Conservation (phyloP, 2,329 filamentous ascomycete species). For the Macroventuria anomochaeta region DNA sequence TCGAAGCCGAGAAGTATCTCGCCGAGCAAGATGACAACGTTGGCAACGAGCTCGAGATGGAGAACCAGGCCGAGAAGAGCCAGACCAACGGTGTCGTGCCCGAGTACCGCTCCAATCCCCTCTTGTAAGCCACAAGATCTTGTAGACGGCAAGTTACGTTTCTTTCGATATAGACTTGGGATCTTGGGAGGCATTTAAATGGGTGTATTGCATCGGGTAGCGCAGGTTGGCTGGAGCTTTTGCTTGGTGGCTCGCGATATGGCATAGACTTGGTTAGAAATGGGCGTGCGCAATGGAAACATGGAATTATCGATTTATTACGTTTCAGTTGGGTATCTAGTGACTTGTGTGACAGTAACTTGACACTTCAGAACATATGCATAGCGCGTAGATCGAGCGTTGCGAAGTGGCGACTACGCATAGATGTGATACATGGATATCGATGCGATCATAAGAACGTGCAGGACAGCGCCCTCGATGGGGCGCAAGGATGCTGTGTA, state of each 20-base stretch:
- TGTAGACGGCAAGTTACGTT: neutral
- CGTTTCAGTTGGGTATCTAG: neutral
- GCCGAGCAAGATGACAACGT: conserved; percentile 71
- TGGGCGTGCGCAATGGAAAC: conserved; percentile 8
- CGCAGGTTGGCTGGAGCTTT: conserved; percentile 28
- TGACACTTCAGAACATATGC: neutral
- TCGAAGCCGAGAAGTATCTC: conserved; percentile 94
- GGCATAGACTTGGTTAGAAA: conserved; percentile 32
- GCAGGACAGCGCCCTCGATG: neutral
- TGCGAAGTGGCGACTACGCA: too few relatives aligned
- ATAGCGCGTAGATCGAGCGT: neutral
- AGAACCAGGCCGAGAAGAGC: conserved; percentile 58
- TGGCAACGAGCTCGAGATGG: conserved; percentile 54
- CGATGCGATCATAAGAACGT: neutral
- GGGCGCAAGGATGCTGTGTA: neutral
- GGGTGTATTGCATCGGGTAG: conserved; percentile 19
- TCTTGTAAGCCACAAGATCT: conserved; percentile 60
- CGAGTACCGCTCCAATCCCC: conserved; percentile 69
- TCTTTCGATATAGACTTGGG: conserved; percentile 14
- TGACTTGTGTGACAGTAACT: neutral
- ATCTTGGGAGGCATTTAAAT: conserved; percentile 9
- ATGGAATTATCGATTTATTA: neutral
- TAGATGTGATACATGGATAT: neutral
- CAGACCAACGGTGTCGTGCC: conserved; percentile 62
- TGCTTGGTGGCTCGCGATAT: conserved; percentile 19